Base-by-base conservation (phyloP, 495 filamentous ascomycete species). In the Massariosphaeria phaeospora region DNA sequence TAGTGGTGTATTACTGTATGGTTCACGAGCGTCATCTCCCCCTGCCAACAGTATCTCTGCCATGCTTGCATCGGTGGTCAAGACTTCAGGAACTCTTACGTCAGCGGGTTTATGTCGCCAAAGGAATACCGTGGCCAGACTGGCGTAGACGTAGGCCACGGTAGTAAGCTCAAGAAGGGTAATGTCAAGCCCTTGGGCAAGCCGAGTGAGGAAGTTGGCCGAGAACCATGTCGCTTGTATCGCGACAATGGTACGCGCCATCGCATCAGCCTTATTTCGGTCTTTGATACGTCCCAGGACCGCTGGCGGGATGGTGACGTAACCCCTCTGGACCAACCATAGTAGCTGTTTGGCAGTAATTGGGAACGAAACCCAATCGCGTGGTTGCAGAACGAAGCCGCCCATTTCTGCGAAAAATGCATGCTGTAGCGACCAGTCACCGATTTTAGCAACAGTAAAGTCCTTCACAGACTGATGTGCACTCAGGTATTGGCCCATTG, bases 381-480 rank as follows among this genome's bases (percentile, higher is more conserved):
- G 44, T 1, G 61, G 33, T 12, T 48, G 25, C 7, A 70, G 46
- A 2, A 62, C 13, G 24, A 70, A 35, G 0, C 64, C 68, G 15
- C 68, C 68, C 61, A 66, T 67, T 11, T 71, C 57, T 7, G 68
- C 68, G 34, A 67, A 70, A 47, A 70, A 70, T 1, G 42, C 66
- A 23, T 71, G 68, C 0, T 56, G 56, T 31, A 64, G 58, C 0
- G 64, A 66, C 68, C 64, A 71, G 43, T 55, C 24, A 1, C 23
- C 7, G 15, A 41, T 26, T 21, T 42, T 36, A 1, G 52, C 9
- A 0, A 18, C 7, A 0, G 24, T 2, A 15, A 39, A 39, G 5
- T 5, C 7, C 20, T 39, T 39, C 6, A 39, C 6, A 6, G 35
- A 39, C n/a, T 18, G 35, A 6, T 17, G 35, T 15, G 35, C 35